Evolutionary conservation across 1,284 basidiomycete species (phyloP).

Genomic region (Pascua sp.): DNA sequence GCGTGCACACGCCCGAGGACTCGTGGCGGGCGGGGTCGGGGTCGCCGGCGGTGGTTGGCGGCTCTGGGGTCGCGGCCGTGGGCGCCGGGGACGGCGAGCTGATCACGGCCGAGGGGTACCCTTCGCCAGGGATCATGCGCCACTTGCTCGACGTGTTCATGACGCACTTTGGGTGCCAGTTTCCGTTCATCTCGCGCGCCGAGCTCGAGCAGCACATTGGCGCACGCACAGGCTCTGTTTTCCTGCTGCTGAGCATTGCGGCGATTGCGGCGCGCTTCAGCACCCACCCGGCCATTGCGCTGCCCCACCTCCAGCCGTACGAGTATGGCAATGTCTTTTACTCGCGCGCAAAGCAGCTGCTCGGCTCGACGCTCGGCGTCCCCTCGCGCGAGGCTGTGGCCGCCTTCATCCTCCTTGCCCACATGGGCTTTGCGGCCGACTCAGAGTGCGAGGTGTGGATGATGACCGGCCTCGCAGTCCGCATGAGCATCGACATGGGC

Average conservation of each 20-base stretch:
- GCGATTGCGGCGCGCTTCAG: slow-evolving; percentile 32
- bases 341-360: slow-evolving; percentile 26
- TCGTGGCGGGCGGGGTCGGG: slow-evolving; percentile 4
- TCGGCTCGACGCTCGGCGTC: slow-evolving; percentile 31
- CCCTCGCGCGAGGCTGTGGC: slow-evolving; percentile 31
- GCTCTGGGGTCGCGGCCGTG: not conserved
- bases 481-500: slow-evolving; percentile 32
- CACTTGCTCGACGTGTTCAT: slow-evolving; percentile 31
- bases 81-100: slow-evolving; percentile 8
- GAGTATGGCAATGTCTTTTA: slow-evolving; percentile 34
- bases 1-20: slow-evolving; percentile 21
- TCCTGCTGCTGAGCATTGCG: slow-evolving; percentile 28
- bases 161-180: slow-evolving; percentile 31
- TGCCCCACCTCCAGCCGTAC: slow-evolving; percentile 25
- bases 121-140: slow-evolving; percentile 19
- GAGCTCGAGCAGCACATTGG: slow-evolving; percentile 19
- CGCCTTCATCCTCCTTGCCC: slow-evolving; percentile 25
- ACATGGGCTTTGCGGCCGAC: slow-evolving; percentile 30
- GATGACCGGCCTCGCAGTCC: slow-evolving; percentile 31
- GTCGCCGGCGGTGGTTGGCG: slow-evolving; percentile 7
- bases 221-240: slow-evolving; percentile 20
- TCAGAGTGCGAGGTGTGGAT: slow-evolving; percentile 36
- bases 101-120: slow-evolving; percentile 20
- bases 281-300: slow-evolving; percentile 28
- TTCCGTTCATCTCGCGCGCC: slow-evolving; percentile 21